Evolutionary conservation across 257 asterid species (phyloP), one percentile per base, ranked within the genome.

Genomic region (Solanum phureja): DNA sequence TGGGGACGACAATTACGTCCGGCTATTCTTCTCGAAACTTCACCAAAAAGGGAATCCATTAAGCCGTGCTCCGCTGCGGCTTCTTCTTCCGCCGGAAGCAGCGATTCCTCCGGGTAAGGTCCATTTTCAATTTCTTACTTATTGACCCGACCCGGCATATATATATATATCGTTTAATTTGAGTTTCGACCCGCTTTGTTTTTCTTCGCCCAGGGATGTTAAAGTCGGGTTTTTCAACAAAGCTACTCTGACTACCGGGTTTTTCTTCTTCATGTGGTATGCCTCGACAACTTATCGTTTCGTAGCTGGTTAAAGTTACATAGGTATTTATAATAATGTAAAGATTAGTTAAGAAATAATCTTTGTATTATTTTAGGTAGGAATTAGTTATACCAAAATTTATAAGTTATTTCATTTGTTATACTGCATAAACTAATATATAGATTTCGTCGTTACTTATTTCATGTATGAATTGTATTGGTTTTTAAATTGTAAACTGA

Each of bases 221-320:
- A 94, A 96, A 87, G 95, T 88, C 79, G 99, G 99, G 87, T 94
- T 97, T 88, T 73, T 96, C 81, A 88, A 92, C 89, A 96, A 95
- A 84, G 98, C 98, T 86, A 91, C 94, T 31, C 91, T 97, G 2
- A 92, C 93, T 31, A 97, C 99, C 83, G 99, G 99, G 19, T 97
- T 95, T 90, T 96, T 97, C 97, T 97, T 97, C 95, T 97, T 97
- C 98, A 92, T 93, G 98, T 97, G 98, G 99, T 97, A 91, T 12
- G 96, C 89, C 29, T n/a, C 12, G 13, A 18, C 1, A 2, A n/a
- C 29, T n/a, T n/a, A 19, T 18, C 1, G 3, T n/a, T 64, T 64
- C 2, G 1, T 64, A 64, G 33, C 3, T 10, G 3, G 3, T 64
- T 64, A 10, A 6, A 64, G 3, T 64, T 64, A 66, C 0, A 0